A percentile compares a stretch with the other conserved stretches of the same genome.
Evolutionary conservation across 371 early-diverging fungal species (phyloP).

Genomic region (Mucor saturninus): DNA sequence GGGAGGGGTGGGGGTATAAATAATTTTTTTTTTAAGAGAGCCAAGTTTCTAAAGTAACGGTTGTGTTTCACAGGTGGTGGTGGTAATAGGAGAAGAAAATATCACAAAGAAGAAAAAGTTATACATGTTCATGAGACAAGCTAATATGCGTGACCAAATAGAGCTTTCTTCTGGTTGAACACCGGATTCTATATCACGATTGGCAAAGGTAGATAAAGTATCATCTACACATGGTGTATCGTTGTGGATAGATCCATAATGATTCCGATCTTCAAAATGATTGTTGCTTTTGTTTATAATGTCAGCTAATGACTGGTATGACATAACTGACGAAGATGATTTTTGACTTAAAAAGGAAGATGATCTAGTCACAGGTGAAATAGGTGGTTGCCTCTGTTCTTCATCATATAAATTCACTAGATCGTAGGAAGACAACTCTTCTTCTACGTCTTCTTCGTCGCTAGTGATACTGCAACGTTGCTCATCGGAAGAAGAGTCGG

Average conservation of each 20-base stretch:
- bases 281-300: constrained; percentile 9
- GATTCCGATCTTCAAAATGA: not conserved
- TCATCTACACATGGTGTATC: not conserved
- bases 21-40: not conserved
- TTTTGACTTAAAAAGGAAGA: constrained; percentile 25
- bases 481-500: constrained; percentile 15
- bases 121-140: constrained; percentile 10
- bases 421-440: constrained; percentile 8
- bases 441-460: not conserved
- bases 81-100: not conserved
- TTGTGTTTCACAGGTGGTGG: not conserved
- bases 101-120: not conserved
- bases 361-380: constrained; percentile 22
- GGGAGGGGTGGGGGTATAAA: not conserved
- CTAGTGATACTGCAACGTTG: constrained; percentile 1
- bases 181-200: constrained; percentile 12
- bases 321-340: constrained; percentile 16
- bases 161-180: not conserved
- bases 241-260: not conserved
- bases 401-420: constrained; percentile 11
- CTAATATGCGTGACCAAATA: constrained; percentile 4
- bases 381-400: constrained; percentile 12
- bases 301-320: constrained; percentile 30
- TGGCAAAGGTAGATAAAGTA: not conserved
- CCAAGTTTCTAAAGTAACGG: not conserved